phyloP scores from a whole-genome alignment of 345 rosid genomes.

The Cardamine occulta region DNA sequence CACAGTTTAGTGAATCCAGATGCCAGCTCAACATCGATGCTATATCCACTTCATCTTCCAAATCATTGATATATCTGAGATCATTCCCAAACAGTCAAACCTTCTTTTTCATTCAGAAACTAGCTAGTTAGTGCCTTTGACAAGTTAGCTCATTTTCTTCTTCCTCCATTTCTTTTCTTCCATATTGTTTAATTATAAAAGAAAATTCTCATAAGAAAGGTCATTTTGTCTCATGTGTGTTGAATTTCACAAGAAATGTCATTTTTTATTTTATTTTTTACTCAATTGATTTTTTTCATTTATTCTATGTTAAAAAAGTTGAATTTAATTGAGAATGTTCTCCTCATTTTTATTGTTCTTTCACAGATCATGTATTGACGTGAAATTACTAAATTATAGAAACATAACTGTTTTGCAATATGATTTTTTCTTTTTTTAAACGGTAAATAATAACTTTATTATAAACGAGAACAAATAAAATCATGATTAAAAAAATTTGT shows the following conservation, averaged over 20 bases:
- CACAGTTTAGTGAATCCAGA: conserved; percentile 21
- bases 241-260: neutral
- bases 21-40: conserved; percentile 27
- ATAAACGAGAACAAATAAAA: no score
- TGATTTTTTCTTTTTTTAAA: neutral
- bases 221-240: conserved; percentile 3
- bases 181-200: neutral
- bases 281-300: neutral
- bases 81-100: conserved; percentile 6
- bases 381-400: neutral
- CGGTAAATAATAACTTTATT: no score
- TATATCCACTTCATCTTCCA: conserved; percentile 15
- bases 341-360: neutral
- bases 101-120: conserved; percentile 2
- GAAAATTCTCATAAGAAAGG: neutral
- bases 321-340: neutral
- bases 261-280: neutral
- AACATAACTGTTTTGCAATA: neutral
- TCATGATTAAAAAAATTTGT: no score
- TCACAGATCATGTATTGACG: neutral
- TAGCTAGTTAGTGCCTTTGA: neutral
- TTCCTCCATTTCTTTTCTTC: neutral
- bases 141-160: conserved; percentile 19
- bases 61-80: conserved; percentile 28
- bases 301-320: neutral